phyloP scores from a whole-genome alignment of 768 basidiomycete species.

The Lentinula sp. region DNA sequence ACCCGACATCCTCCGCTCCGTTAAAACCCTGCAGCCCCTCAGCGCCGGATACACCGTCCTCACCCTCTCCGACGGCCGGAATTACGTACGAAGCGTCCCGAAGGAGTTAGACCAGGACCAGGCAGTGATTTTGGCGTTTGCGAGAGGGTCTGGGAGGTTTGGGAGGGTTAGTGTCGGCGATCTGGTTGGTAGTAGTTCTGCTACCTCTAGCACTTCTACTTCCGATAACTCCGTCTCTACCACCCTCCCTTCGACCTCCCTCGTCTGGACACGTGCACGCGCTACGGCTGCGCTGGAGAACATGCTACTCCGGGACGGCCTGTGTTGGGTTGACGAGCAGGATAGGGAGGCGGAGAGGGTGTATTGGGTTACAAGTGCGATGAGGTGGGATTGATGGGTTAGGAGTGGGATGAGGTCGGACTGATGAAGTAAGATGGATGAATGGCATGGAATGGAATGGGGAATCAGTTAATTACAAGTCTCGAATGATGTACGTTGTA shows the following conservation, averaged over 20 bases:
- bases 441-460: no score
- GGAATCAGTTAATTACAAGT: no score
- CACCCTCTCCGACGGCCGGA: slow-evolving; percentile 54
- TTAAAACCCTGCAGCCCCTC: slow-evolving; percentile 83
- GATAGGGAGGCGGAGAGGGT: slow-evolving; percentile 57
- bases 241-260: no score
- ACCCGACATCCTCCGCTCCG: slow-evolving; percentile 78
- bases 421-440: no score
- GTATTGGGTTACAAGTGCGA: slow-evolving; percentile 87
- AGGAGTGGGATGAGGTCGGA: no score
- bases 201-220: no score
- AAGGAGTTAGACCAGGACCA: slow-evolving; percentile 91
- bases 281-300: slow-evolving; percentile 78
- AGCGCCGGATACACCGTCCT: slow-evolving; percentile 90
- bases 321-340: slow-evolving; percentile 95
- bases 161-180: slow-evolving; percentile 66
- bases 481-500: no score
- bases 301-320: slow-evolving; percentile 84
- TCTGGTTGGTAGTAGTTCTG: slow-evolving; percentile 40
- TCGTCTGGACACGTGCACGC: slow-evolving; percentile 60
- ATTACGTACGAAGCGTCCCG: slow-evolving; percentile 85
- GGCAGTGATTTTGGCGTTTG: slow-evolving; percentile 71
- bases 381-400: slow-evolving; percentile 63
- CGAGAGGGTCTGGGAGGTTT: slow-evolving; percentile 43
- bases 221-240: no score